Evolutionary conservation across 768 basidiomycete species (phyloP), one percentile per base, ranked within the genome.

Genomic region (Ephemerocybe angulata): DNA sequence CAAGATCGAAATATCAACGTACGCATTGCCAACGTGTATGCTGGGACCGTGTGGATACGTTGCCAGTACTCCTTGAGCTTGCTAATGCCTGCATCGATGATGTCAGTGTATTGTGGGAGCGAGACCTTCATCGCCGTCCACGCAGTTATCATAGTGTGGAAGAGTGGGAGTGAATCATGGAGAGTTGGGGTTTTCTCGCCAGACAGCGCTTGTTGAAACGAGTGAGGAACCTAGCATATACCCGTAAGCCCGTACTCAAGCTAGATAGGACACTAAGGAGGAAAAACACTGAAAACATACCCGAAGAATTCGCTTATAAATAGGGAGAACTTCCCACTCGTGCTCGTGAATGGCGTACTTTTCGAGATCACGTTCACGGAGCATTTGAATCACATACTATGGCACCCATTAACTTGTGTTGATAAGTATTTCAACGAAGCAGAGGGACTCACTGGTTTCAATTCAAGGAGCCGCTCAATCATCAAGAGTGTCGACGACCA

Each of bases 1-100:
- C 10, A 37, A 25, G 11, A 51, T 22, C 28, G 38, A 53, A 21
- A 19, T 12, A 42, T 7, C 41, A 28, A 46, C 43, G 12, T 24
- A 46, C 43, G 7, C 43, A 46, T 46, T 8, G 43, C 43, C 12
- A 22, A 24, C 3, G 43, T 8, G 24, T 46, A 46, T 6, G 22
- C 22, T 10, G 12, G 43, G 21, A 58, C 10, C 71, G 60, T 51
- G n/a, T 35, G 8, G 33, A 35, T 17, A 35, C 33, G 17, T 35
- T 35, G 33, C 33, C 33, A 35, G 17, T 35, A 35, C 33, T 35
- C 33, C 33, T 17, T 8, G 33, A 35, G 33, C 10, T 35, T 35
- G 33, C 33, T 35, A 8, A 35, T 8, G 33, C 33, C 33, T 10
- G 33, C 33, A 35, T 35, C 33, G 33, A 35, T 35, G 33, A 35